A percentile compares a stretch with the other conserved stretches of the same genome.
Evolutionary conservation across 768 basidiomycete genomes (phyloP).

Genomic region (Leccinum boreale): DNA sequence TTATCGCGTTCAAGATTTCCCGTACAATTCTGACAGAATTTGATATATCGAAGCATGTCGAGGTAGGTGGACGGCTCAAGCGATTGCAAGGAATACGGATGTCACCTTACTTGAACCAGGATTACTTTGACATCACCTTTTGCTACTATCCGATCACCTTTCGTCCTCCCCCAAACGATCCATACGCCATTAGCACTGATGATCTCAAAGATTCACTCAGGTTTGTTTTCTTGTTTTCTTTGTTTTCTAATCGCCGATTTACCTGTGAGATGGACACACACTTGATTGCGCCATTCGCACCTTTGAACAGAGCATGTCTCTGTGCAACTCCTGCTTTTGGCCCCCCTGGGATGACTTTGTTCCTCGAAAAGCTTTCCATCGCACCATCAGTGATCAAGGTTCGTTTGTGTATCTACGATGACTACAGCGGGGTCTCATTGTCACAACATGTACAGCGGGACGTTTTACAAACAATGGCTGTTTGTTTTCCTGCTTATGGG

Average conservation of each 20-base stretch:
- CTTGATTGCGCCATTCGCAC: not conserved
- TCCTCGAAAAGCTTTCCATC: conserved; percentile 87
- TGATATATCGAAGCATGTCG: conserved; percentile 67
- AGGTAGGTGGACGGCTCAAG: conserved; percentile 49
- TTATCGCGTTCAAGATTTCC: conserved; percentile 85
- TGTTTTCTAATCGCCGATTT: not conserved
- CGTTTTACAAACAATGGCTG: conserved; percentile 71
- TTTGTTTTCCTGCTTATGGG: conserved; percentile 86
- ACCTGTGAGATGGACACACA: not conserved
- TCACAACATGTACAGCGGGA: conserved; percentile 60
- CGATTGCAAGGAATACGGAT: not conserved
- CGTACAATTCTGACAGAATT: conserved; percentile 88
- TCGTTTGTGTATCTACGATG: not conserved
- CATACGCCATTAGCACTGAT: conserved; percentile 86
- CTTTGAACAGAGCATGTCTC: conserved; percentile 57
- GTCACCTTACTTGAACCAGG: conserved; percentile 41
- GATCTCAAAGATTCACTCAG: conserved; percentile 74
- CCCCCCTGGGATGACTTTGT: conserved; percentile 77
- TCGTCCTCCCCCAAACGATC: conserved; percentile 89
- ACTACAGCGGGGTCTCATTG: not conserved
- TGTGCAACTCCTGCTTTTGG: conserved; percentile 81
- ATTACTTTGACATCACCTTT: conserved; percentile 91
- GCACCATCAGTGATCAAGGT: conserved; percentile 85
- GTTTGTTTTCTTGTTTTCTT: conserved; percentile 33
- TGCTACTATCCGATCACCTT: conserved; percentile 99